Evolutionary conservation across 106 monocot species (phyloP).

Genomic region (Acorus calamus): DNA sequence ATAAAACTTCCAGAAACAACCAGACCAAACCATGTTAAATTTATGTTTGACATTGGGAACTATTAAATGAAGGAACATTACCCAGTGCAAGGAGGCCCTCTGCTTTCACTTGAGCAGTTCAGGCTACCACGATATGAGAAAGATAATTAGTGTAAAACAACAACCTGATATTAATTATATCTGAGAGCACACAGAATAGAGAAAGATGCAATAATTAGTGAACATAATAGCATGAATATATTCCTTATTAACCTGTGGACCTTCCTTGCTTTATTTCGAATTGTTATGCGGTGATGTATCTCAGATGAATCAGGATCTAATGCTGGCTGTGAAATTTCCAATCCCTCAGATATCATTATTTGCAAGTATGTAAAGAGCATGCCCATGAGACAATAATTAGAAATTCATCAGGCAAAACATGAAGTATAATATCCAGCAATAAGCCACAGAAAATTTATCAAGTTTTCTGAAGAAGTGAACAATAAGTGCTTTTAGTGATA

Average conservation of each 20-base stretch:
- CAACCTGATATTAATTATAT: constrained; percentile 1
- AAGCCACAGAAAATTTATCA: too few species aligned
- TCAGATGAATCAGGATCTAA: constrained; percentile 64
- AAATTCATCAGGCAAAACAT: neutral
- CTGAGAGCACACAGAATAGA: neutral
- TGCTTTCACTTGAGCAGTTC: constrained; percentile 81
- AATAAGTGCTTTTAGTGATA: too few species aligned
- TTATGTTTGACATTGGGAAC: too few species aligned
- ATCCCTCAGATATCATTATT: constrained; percentile 69
- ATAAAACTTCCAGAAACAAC: too few species aligned
- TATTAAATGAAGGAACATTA: constrained; percentile 17
- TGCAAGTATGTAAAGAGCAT: constrained; percentile 50
- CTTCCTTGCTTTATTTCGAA: constrained; percentile 52
- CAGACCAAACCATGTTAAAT: too few species aligned
- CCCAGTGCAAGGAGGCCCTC: constrained; percentile 94
- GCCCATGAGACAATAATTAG: neutral
- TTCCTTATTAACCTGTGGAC: constrained; percentile 58
- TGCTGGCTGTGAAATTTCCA: constrained; percentile 92
- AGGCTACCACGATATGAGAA: constrained; percentile 62
- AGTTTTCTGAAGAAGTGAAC: too few species aligned
- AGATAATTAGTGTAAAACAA: constrained; percentile 8
- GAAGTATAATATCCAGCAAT: neutral
- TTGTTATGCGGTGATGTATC: constrained; percentile 86
- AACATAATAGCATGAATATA: neutral
- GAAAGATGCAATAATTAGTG: neutral